Evolutionary conservation across 1,284 basidiomycete genomes (phyloP).

Genomic region (Cryptococcus neoformans): DNA sequence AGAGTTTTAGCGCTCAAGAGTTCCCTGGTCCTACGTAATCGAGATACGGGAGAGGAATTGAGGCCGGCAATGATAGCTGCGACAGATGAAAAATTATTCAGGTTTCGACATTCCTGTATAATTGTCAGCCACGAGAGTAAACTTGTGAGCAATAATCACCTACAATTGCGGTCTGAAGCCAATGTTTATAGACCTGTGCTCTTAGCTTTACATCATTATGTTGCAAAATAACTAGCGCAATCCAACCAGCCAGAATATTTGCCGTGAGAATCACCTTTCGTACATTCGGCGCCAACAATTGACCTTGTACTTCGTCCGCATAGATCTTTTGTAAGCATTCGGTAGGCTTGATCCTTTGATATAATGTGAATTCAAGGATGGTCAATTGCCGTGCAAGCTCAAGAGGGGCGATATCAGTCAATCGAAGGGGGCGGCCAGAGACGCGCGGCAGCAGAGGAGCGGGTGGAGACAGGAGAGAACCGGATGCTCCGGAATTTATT

Average conservation of each 20-base stretch:
- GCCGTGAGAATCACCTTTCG: conserved; percentile 83
- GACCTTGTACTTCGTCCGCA: conserved; percentile 18
- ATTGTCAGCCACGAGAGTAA: not conserved
- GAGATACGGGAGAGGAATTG: conserved; percentile 86
- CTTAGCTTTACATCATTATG: conserved; percentile 81
- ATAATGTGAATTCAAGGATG: conserved; percentile 81
- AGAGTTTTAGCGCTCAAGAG: conserved; percentile 49
- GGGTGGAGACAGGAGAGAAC: conserved; percentile 31
- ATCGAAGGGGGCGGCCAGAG: conserved; percentile 22
- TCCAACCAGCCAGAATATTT: conserved; percentile 81
- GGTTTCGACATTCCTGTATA: conserved; percentile 70
- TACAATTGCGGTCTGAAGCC: conserved; percentile 86
- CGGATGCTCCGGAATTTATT: conserved; percentile 23
- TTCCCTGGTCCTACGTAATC: conserved; percentile 85
- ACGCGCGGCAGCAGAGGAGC: conserved; percentile 34
- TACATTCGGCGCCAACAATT: conserved; percentile 49
- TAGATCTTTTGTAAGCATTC: conserved; percentile 71
- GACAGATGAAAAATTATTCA: conserved; percentile 98
- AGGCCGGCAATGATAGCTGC: conserved; percentile 92
- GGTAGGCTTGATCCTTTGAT: conserved; percentile 82
- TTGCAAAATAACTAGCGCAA: conserved; percentile 74
- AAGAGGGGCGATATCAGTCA: conserved; percentile 61
- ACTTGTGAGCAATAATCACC: conserved; percentile 40
- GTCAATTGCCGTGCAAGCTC: conserved; percentile 94
- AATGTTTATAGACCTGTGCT: conserved; percentile 76